These are phyloP conservation scores for Wickerhamiella alocasiicola DNA, from an alignment of 805 yeast genomes.

Conservation along the genomic window DNA sequence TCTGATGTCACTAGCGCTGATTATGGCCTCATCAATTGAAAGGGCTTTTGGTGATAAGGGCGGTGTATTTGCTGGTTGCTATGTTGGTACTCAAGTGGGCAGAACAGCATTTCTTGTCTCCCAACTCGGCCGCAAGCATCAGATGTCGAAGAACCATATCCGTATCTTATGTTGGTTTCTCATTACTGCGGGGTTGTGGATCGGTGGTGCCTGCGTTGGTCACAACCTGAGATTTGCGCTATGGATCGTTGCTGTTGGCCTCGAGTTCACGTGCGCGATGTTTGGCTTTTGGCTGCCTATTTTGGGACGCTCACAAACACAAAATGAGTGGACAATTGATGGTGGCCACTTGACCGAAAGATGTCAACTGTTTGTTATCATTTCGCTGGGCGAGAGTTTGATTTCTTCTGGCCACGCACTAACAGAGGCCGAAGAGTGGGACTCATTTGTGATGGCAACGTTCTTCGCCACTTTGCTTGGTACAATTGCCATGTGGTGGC, in stretches of 20 bases:
- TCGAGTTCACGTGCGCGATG: neutral
- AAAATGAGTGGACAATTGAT: neutral
- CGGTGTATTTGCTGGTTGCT: conserved; percentile 1
- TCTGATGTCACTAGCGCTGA: neutral
- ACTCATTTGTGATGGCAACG: neutral
- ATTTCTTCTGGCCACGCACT: conserved; percentile 3
- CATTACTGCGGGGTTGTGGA: conserved; percentile 1
- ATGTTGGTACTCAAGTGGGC: conserved; percentile 1
- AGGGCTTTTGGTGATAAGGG: neutral
- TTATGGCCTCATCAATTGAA: conserved; percentile 1
- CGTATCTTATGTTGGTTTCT: neutral
- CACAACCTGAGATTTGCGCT: conserved; percentile 2
- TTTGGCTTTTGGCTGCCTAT: neutral
- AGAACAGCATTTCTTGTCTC: neutral
- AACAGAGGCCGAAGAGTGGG: neutral
- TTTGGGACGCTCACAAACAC: neutral
- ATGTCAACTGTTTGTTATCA: conserved; percentile 2
- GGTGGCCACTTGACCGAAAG: conserved; percentile 5
- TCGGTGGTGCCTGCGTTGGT: conserved; percentile 5
- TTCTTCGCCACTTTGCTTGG: conserved; percentile 1
- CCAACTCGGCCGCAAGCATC: neutral
- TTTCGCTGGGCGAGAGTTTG: conserved; percentile 6
- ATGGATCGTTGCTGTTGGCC: neutral
- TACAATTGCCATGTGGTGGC: conserved; percentile 6
- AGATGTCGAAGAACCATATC: neutral